Conservation (phyloP, 2,329 filamentous ascomycete species). For the Colletotrichum limetticola region DNA sequence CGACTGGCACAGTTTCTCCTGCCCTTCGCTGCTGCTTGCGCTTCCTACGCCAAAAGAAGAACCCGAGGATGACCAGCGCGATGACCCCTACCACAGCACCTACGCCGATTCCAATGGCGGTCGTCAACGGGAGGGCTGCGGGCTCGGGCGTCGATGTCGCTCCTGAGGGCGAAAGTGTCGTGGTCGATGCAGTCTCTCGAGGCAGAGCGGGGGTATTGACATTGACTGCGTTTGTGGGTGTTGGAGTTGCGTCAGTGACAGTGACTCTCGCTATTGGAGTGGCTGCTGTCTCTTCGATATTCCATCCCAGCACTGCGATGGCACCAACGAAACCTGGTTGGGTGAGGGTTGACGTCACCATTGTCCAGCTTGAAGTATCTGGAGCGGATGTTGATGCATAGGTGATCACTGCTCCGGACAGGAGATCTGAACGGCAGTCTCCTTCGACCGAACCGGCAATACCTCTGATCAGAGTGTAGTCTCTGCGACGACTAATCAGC, state of each 20-base stretch:
- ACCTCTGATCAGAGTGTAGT: slow-evolving; percentile 2
- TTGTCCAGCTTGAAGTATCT: not conserved
- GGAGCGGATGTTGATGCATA: not conserved
- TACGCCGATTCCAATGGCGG: not conserved
- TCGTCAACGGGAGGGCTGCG: not conserved
- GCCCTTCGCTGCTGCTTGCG: not conserved
- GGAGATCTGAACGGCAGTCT: slow-evolving; percentile 6
- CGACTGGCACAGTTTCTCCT: not conserved
- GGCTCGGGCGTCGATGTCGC: not conserved
- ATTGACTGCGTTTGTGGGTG: not conserved
- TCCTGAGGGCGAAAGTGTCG: not conserved
- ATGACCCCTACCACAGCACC: not conserved
- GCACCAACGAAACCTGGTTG: not conserved
- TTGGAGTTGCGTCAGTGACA: not conserved
- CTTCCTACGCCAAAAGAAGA: not conserved
- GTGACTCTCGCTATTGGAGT: no score
- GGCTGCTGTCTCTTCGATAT: not conserved
- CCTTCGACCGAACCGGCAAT: not conserved
- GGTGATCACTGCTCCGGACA: not conserved
- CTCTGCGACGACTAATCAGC: not conserved
- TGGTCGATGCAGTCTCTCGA: not conserved
- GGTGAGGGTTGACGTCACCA: not conserved
- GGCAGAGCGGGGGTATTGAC: not conserved
- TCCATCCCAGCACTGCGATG: not conserved
- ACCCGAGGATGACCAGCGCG: not conserved